Percentiles rank a stretch among this genome's conserved stretches.
Evolutionary conservation across 2,329 filamentous ascomycete genomes (phyloP).

Genomic region (Tolypocladium ovalisporum): DNA sequence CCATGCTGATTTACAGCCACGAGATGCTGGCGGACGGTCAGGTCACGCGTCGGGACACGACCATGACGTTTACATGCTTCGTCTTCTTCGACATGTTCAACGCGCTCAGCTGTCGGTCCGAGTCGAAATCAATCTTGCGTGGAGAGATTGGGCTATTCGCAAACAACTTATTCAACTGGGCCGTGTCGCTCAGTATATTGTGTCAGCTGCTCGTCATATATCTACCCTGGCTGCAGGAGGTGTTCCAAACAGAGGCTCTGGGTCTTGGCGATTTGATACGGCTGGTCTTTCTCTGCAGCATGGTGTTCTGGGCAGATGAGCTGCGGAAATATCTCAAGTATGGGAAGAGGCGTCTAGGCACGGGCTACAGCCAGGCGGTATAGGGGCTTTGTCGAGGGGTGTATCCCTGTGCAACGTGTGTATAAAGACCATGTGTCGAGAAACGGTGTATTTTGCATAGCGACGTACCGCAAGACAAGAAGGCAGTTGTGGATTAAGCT

Average conservation of each 20-base stretch:
- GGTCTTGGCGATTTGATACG: conserved; percentile 61
- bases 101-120: conserved; percentile 82
- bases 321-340: conserved; percentile 67
- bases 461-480: neutral
- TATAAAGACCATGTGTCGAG: neutral
- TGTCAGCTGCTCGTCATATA: conserved; percentile 92
- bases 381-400: conserved; percentile 18
- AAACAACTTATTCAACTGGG: conserved; percentile 95
- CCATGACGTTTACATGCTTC: conserved; percentile 98
- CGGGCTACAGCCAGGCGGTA: conserved; percentile 56
- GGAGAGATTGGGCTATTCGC: conserved; percentile 76
- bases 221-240: conserved; percentile 81
- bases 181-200: conserved; percentile 71
- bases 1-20: conserved; percentile 78
- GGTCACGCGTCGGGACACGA: conserved; percentile 88
- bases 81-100: conserved; percentile 99
- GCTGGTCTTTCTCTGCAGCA: conserved; percentile 67
- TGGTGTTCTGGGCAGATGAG: conserved; percentile 94
- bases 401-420: neutral
- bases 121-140: conserved; percentile 76
- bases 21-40: conserved; percentile 79
- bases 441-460: conserved; percentile 3
- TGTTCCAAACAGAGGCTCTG: conserved; percentile 92
- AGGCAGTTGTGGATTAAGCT: neutral
- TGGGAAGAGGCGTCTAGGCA: conserved; percentile 43